These are phyloP conservation scores for Xylariales sp. DNA, from an alignment of 2,329 filamentous ascomycete genomes.

Conservation along the genomic window DNA sequence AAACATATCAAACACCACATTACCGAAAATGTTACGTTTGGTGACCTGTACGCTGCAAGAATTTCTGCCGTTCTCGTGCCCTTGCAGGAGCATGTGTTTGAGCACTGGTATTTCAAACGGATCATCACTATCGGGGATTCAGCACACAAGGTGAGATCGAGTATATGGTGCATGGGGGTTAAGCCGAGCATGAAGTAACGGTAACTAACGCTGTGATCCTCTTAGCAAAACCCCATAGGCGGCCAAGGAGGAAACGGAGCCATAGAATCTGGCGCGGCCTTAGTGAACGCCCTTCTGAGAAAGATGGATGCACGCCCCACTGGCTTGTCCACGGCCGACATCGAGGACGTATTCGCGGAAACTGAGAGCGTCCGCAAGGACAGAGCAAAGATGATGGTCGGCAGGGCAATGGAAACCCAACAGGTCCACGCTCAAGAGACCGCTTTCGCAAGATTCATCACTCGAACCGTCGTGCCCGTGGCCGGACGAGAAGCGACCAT, in stretches of 20 bases:
- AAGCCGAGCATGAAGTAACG: no score
- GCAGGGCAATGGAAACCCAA: no score
- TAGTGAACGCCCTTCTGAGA: constrained; percentile 17
- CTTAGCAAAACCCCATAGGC: constrained; percentile 20
- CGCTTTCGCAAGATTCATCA: no score
- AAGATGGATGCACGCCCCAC: constrained; percentile 1
- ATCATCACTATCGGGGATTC: constrained; percentile 27
- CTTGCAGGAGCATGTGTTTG: constrained; percentile 26
- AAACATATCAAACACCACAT: constrained; percentile 15
- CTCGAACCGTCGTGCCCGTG: no score
- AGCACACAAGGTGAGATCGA: constrained; percentile 24
- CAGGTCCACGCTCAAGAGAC: no score
- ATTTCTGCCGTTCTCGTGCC: constrained; percentile 24
- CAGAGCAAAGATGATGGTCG: no score
- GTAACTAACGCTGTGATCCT: not conserved
- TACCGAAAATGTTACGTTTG: constrained; percentile 20
- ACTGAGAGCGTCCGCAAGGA: no score
- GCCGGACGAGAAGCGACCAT: no score
- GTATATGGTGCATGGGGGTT: no score
- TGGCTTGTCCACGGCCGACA: no score
- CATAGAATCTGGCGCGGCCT: constrained; percentile 19
- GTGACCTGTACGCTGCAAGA: constrained; percentile 22
- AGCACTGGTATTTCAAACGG: constrained; percentile 27
- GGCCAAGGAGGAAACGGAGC: constrained; percentile 23
- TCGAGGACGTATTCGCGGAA: no score